Evolutionary conservation across 2,329 filamentous ascomycete genomes (phyloP), one percentile per base, ranked within the genome.

Genomic region (Talaromyces albobiverticillius): DNA sequence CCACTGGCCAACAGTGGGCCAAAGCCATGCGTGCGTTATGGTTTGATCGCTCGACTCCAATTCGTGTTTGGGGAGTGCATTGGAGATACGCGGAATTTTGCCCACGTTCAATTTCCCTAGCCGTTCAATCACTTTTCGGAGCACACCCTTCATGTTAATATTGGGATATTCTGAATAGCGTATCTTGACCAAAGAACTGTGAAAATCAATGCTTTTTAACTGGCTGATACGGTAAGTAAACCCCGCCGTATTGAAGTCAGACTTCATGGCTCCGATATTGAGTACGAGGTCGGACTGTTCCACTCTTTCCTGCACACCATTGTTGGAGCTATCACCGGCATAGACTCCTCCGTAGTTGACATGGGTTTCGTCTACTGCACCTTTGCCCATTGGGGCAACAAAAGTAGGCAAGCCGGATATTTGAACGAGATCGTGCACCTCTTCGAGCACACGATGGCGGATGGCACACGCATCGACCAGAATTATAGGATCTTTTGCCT

Each of bases 381-480:
- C 82, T 74, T 94, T 95, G 40, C 90, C 90, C 87, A 94, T 94
- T 11, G 90, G 89, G 0, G 89, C 88, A 16, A 90, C 87, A 62
- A 93, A 93, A 0, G 88, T 86, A 4, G 90, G 90, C 5, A 95
- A 76, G 7, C 82, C 77, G 0, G 88, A 88, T 73, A 86, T 89
- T 53, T 84, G 76, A 46, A 94, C 76, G 4, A 95, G 76, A 6
- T 82, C 81, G 61, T 89, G 82, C 23, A 89, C 83, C 68, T 93
- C 88, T 1, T 82, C 69, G 1, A 90, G 70, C 18, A 89, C 86
- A 46, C 85, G 79, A 65, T 92, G 88, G 25, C 89, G 83, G 57
- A 90, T 83, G 16, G 88, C 87, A 64, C 89, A 92, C 32, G 88
- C 88, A 70, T 95, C 90, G 3, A 94, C 84, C 1, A 95, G 77